Base-by-base conservation (phyloP, 2,329 filamentous ascomycete species). In the Stagonosporopsis tanaceti region DNA sequence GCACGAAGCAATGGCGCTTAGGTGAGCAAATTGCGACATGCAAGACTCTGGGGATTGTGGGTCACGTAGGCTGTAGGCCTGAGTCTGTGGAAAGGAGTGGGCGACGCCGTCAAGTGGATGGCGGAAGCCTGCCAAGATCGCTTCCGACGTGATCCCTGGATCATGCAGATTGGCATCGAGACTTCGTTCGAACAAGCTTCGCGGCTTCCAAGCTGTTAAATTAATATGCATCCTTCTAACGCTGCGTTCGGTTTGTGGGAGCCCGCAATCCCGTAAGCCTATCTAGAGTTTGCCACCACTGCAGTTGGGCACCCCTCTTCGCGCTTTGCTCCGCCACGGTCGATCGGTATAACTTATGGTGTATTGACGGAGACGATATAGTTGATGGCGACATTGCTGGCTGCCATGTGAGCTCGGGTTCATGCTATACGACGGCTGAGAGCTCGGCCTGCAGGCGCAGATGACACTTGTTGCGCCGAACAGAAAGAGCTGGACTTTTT, bases 161-260 rank as follows among this genome's bases (percentile, higher is more conserved):
- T 14, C 40, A 17, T 45, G 8, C 37, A 8, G 15, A 17, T 34
- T 48, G 35, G 42, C 48, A 39, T 20, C 42, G 47, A 51, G 47
- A 51, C 53, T 51, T 57, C 30, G 38, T n/a, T 47, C 7, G 24
- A 44, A 48, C 34, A 57, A 57, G 54, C 54, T 53, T 57, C 44
- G 4, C 25, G 7, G 24, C 15, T 27, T 30, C 25, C 12, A 30
- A 47, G 24, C 30, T 47, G 47, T 37, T 17, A 42, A n/a, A 48
- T 24, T 32, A 48, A 39, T 39, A 5, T 39, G 11, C n/a, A 52
- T 17, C 48, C 38, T 39, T 22, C 20, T 40, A 34, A 15, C 32
- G 20, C 27, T 41, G 38, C 28, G 34, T 20, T 39, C 32, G 42
- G 37, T 28, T 9, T 27, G n/a, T 22, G 47, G 35, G 22, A 52